A percentile compares a stretch with the other conserved stretches of the same genome.
Evolutionary conservation across 2,329 filamentous ascomycete genomes (phyloP).

Genomic region (Cercospora berteroae): DNA sequence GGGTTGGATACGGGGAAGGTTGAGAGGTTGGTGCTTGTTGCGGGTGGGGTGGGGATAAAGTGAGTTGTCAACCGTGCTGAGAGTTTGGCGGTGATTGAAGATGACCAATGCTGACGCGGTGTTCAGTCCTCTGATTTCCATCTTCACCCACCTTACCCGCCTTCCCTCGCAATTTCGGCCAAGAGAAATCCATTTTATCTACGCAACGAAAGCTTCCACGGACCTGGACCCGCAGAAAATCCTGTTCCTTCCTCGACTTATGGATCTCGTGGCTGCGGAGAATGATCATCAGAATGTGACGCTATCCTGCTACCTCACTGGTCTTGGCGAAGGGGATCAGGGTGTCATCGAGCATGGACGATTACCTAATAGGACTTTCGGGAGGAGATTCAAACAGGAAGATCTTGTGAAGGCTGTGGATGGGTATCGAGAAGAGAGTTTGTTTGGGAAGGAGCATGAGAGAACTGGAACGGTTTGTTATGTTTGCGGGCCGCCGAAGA

Average conservation of each 20-base stretch:
- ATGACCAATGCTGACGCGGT: no score
- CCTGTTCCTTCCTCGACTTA: slow-evolving; percentile 50
- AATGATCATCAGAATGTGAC: slow-evolving; percentile 28
- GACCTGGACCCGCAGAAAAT: slow-evolving; percentile 39
- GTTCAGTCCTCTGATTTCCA: slow-evolving; percentile 67
- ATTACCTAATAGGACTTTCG: slow-evolving; percentile 34
- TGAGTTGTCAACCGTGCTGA: no score
- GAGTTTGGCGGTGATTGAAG: no score
- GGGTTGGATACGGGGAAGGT: slow-evolving; percentile 45
- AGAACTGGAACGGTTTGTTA: slow-evolving; percentile 45
- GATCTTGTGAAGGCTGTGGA: slow-evolving; percentile 44
- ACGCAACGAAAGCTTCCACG: slow-evolving; percentile 53
- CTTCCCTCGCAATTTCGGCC: slow-evolving; percentile 26
- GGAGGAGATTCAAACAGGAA: slow-evolving; percentile 31
- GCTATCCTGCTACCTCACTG: slow-evolving; percentile 35
- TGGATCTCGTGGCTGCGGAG: slow-evolving; percentile 30
- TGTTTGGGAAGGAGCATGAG: slow-evolving; percentile 35
- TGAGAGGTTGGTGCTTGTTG: slow-evolving; percentile 68
- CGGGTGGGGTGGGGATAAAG: slow-evolving; percentile 82
- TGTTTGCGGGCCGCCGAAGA: slow-evolving; percentile 49
- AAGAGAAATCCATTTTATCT: slow-evolving; percentile 59
- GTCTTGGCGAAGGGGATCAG: slow-evolving; percentile 22
- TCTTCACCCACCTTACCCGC: slow-evolving; percentile 58
- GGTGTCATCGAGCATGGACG: slow-evolving; percentile 33
- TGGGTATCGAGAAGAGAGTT: slow-evolving; percentile 22